Evolutionary conservation across 768 basidiomycete genomes (phyloP).

Genomic region (Tephrocybe sp.): DNA sequence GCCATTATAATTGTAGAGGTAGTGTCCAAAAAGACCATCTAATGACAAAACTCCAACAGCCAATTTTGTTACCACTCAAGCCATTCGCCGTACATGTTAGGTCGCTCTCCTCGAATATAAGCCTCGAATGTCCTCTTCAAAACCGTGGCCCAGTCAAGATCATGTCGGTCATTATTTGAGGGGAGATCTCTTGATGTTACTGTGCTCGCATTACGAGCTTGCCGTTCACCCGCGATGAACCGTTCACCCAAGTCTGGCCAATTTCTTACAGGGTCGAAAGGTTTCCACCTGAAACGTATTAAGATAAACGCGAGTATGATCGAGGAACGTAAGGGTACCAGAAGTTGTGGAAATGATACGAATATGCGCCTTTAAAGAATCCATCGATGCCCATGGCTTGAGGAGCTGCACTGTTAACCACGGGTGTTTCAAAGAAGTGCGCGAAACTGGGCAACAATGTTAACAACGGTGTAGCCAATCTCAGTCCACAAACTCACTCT

Average conservation of each 20-base stretch:
- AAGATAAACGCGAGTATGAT: not conserved
- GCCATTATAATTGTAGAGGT: not conserved
- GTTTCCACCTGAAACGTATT: conserved; percentile 75
- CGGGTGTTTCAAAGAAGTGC: conserved; percentile 86
- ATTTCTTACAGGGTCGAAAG: conserved; percentile 91
- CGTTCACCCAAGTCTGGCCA: conserved; percentile 90
- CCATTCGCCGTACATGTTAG: conserved; percentile 95
- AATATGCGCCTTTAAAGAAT: conserved; percentile 95
- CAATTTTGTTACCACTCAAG: conserved; percentile 47
- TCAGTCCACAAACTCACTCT: conserved; percentile 46
- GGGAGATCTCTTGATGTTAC: conserved; percentile 36
- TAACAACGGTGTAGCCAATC: not conserved
- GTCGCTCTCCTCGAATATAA: conserved; percentile 86
- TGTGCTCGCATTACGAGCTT: conserved; percentile 48
- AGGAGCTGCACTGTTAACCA: conserved; percentile 73
- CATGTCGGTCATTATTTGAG: conserved; percentile 68
- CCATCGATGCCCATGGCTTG: conserved; percentile 90
- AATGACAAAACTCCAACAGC: too few relatives aligned
- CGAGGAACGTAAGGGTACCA: conserved; percentile 46
- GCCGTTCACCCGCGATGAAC: conserved; percentile 75
- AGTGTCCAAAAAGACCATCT: too few relatives aligned
- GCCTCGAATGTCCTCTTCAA: conserved; percentile 95
- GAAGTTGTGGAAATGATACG: conserved; percentile 95
- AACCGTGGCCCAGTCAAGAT: conserved; percentile 91
- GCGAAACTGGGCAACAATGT: conserved; percentile 57